Conservation (phyloP, 352 stramenopile genomes). For the Phytopythium montanum region DNA sequence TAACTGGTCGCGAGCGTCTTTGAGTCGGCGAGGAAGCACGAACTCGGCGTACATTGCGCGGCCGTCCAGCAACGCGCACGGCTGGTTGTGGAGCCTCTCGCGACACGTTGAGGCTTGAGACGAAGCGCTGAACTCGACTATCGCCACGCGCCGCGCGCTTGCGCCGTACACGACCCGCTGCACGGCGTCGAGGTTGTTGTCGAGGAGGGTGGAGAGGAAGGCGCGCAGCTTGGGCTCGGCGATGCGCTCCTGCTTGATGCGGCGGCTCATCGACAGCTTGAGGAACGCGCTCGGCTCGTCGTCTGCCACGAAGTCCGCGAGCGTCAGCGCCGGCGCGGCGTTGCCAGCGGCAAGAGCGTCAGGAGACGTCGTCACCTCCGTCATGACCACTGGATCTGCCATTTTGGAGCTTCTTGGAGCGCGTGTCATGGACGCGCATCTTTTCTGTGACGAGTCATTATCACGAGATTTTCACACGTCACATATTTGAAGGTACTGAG, state of each 20-base stretch:
- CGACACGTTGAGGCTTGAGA: conserved; percentile 21
- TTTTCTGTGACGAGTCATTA: neutral
- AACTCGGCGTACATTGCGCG: conserved; percentile 78
- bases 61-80: conserved; percentile 44
- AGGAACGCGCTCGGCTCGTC: conserved; percentile 48
- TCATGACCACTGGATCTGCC: neutral
- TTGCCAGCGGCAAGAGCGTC: neutral
- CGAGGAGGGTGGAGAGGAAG: conserved; percentile 37
- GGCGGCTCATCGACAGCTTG: conserved; percentile 71
- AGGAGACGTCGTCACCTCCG: neutral
- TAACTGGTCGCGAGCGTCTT: conserved; percentile 61
- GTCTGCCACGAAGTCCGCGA: conserved; percentile 53
- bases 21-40: conserved; percentile 56
- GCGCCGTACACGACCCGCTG: conserved; percentile 54
- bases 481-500: neutral
- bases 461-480: neutral
- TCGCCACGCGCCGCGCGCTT: conserved; percentile 44
- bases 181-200: conserved; percentile 10
- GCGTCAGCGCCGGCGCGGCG: neutral
- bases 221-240: conserved; percentile 40
- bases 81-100: conserved; percentile 50
- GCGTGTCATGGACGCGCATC: neutral
- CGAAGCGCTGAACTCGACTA: conserved; percentile 31
- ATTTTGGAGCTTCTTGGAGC: neutral
- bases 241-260: conserved; percentile 51